These are phyloP conservation scores for Balamuthia mandrillaris DNA, from an alignment of 208 protist genomes.

Conservation along the genomic window DNA sequence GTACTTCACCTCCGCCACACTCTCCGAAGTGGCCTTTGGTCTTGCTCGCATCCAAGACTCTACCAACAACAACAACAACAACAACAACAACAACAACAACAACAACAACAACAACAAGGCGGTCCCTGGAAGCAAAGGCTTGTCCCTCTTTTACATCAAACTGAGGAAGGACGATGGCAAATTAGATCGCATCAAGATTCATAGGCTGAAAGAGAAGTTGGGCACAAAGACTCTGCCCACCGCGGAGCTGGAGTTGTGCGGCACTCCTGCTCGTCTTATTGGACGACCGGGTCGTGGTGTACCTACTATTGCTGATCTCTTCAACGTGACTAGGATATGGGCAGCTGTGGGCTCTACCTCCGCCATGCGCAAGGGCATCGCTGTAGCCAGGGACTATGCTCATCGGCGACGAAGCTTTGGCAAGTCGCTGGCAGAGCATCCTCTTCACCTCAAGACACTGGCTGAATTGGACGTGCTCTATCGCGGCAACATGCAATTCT, in stretches of 20 bases:
- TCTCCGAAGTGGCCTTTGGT: constrained; percentile 35
- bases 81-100: no score
- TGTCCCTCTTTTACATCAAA: constrained; percentile 36
- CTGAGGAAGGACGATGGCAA: constrained; percentile 6
- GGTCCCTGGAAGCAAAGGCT: constrained; percentile 9
- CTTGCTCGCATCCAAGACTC: constrained; percentile 21
- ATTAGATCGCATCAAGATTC: constrained; percentile 39
- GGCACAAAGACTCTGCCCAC: constrained; percentile 61
- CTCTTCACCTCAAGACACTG: constrained; percentile 41
- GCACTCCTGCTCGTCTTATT: constrained; percentile 26
- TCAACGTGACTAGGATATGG: constrained; percentile 48
- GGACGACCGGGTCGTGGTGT: constrained; percentile 34
- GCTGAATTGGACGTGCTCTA: constrained; percentile 28
- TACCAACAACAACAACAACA: no score
- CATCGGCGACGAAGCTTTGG: constrained; percentile 39
- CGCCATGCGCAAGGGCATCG: constrained; percentile 2
- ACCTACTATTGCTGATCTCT: constrained; percentile 13
- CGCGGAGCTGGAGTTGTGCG: constrained; percentile 48
- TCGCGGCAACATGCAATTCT: constrained; percentile 14
- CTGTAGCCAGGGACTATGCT: constrained; percentile 42
- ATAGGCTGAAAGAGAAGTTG: constrained; percentile 55
- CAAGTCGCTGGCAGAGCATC: neutral
- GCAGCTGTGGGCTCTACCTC: neutral
- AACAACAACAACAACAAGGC: neutral
- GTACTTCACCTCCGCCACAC: constrained; percentile 41